Conservation (phyloP, 2,329 filamentous ascomycete species). For the Cadophora gregata region DNA sequence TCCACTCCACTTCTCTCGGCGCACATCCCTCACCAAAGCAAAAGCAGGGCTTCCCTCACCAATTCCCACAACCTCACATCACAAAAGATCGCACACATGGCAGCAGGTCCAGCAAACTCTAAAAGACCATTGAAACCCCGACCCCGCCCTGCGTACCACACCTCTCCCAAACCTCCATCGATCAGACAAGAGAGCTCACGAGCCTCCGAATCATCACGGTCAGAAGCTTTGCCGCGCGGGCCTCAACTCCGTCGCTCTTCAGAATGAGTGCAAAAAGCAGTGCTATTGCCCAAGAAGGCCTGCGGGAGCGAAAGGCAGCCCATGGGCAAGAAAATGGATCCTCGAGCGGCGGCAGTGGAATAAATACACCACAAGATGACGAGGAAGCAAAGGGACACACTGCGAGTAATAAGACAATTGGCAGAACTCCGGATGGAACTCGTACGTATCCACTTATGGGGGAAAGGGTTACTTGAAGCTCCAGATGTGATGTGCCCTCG, state of each 20-base stretch:
- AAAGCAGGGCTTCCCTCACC: not conserved
- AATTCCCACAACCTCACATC: conserved; percentile 7
- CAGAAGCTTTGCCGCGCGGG: conserved; percentile 21
- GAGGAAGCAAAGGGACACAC: conserved; percentile 55
- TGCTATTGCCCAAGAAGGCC: conserved; percentile 27
- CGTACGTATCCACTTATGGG: conserved; percentile 60
- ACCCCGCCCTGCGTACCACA: not conserved
- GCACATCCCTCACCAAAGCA: not conserved
- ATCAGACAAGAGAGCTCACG: conserved; percentile 3
- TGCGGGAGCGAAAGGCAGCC: conserved; percentile 38
- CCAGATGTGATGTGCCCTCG: not conserved
- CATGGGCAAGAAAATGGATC: conserved; percentile 23
- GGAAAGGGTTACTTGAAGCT: not conserved
- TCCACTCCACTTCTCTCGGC: not conserved
- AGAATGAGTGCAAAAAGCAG: conserved; percentile 22
- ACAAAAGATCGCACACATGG: conserved; percentile 5
- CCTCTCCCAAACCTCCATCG: not conserved
- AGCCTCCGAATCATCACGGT: not conserved
- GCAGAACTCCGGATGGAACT: conserved; percentile 87
- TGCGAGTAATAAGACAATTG: conserved; percentile 73
- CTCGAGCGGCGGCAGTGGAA: conserved; percentile 25
- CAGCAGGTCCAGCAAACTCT: conserved; percentile 6
- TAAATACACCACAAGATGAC: conserved; percentile 26
- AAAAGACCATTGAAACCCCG: not conserved
- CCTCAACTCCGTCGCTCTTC: conserved; percentile 25